phyloP scores from a whole-genome alignment of 1,139 yeast species.

The Debaryomyces subglobosus region DNA sequence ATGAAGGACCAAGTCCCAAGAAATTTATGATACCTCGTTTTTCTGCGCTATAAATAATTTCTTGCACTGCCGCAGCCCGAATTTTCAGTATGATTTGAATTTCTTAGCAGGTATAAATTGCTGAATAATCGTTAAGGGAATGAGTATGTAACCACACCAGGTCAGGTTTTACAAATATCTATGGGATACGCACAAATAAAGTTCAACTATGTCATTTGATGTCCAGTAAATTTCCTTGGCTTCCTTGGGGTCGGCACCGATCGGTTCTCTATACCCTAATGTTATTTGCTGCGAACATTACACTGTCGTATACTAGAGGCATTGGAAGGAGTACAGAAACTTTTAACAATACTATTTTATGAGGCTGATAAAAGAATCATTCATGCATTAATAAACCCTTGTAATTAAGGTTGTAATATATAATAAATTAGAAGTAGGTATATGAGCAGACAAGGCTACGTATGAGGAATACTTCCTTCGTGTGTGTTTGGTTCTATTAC shows the following conservation, averaged over 20 bases:
- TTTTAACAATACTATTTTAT: not conserved
- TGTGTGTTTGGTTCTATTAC: constrained; percentile 25
- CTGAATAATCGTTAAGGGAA: not conserved
- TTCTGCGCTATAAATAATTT: constrained; percentile 5
- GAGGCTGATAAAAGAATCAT: not conserved
- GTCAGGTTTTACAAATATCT: not conserved
- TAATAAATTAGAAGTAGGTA: not conserved
- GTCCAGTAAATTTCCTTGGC: not conserved
- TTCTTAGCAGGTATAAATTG: not conserved
- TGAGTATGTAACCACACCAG: not conserved
- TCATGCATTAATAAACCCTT: not conserved
- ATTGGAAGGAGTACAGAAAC: not conserved
- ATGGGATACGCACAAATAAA: too few relatives aligned
- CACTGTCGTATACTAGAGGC: too few relatives aligned
- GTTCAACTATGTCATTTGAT: too few relatives aligned
- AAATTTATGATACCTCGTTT: not conserved
- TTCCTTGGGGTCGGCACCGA: not conserved
- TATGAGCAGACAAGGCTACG: not conserved
- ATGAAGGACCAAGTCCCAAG: not conserved
- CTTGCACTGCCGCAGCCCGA: constrained; percentile 5
- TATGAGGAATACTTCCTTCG: constrained; percentile 10
- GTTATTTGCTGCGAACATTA: not conserved
- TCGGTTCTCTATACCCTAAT: too few relatives aligned
- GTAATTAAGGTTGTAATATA: not conserved
- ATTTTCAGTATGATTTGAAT: not conserved